Evolutionary conservation across 139 green algal genomes (phyloP).

Genomic region (Parachlorella kessleri): DNA sequence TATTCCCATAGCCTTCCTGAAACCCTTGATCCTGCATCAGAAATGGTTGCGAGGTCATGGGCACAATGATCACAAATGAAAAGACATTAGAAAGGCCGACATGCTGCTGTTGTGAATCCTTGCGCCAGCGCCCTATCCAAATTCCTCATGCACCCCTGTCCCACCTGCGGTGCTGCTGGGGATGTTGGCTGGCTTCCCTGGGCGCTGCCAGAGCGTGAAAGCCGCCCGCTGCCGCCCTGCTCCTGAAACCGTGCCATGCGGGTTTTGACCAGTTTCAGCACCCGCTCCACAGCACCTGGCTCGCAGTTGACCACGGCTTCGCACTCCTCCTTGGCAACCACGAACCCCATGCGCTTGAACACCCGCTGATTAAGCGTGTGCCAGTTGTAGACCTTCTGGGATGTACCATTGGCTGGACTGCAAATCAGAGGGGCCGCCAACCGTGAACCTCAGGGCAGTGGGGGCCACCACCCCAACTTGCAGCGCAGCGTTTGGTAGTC

Average conservation of each 20-base stretch:
- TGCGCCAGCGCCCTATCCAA: neutral
- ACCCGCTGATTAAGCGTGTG: slow-evolving; percentile 84
- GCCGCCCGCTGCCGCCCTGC: neutral
- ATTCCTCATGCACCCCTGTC: neutral
- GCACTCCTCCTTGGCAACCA: slow-evolving; percentile 58
- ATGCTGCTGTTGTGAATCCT: no score
- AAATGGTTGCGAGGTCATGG: no score
- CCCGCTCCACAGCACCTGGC: slow-evolving; percentile 73
- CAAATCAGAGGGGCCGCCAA: slow-evolving; percentile 11
- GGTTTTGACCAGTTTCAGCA: slow-evolving; percentile 81
- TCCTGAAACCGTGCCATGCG: slow-evolving; percentile 55
- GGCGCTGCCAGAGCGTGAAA: neutral
- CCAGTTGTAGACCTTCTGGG: slow-evolving; percentile 98
- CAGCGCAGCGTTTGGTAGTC: no score
- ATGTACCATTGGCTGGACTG: slow-evolving; percentile 74
- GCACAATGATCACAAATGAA: no score
- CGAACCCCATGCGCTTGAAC: slow-evolving; percentile 80
- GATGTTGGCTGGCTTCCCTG: slow-evolving; percentile 30
- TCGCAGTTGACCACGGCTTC: slow-evolving; percentile 66
- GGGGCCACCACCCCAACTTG: no score
- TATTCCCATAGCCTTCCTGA: no score
- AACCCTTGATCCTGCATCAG: no score
- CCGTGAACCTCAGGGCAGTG: no score
- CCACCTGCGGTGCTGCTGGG: neutral
- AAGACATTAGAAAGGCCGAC: no score